These are phyloP conservation scores for Asclepias syriaca DNA, from an alignment of 257 asterid genomes.

Conservation along the genomic window DNA sequence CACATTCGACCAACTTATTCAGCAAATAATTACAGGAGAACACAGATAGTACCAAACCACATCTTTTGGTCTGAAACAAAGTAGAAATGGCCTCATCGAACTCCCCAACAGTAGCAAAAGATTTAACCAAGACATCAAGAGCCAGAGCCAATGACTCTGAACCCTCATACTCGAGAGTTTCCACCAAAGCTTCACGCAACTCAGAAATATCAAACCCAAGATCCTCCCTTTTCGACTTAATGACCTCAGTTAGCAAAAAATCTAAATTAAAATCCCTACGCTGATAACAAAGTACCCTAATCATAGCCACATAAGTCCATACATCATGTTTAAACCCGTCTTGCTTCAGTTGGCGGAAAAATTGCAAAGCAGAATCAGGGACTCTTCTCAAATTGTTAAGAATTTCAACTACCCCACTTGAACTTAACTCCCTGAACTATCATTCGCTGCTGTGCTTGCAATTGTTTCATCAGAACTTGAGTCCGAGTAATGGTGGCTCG, in stretches of 20 bases:
- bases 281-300: constrained; percentile 59
- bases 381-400: constrained; percentile 43
- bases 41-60: constrained; percentile 44
- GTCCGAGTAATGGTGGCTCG: constrained; percentile 44
- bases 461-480: constrained; percentile 44
- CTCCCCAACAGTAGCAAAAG: constrained; percentile 49
- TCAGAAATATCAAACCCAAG: constrained; percentile 44
- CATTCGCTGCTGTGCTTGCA: neutral
- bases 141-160: constrained; percentile 39
- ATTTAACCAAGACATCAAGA: constrained; percentile 52
- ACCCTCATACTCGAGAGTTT: constrained; percentile 42
- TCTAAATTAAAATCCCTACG: constrained; percentile 43
- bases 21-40: constrained; percentile 60
- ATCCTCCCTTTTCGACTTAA: constrained; percentile 31
- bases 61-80: constrained; percentile 36
- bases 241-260: constrained; percentile 46
- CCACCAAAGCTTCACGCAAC: constrained; percentile 58
- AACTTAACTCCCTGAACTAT: constrained; percentile 20
- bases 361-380: constrained; percentile 46
- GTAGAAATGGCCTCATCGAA: constrained; percentile 63
- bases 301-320: constrained; percentile 46
- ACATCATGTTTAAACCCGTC: constrained; percentile 52
- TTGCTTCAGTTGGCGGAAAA: constrained; percentile 39
- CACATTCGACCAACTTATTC: constrained; percentile 50
- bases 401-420: constrained; percentile 49